Base-by-base conservation (phyloP, 106 monocot species). In the Acorus calamus region DNA sequence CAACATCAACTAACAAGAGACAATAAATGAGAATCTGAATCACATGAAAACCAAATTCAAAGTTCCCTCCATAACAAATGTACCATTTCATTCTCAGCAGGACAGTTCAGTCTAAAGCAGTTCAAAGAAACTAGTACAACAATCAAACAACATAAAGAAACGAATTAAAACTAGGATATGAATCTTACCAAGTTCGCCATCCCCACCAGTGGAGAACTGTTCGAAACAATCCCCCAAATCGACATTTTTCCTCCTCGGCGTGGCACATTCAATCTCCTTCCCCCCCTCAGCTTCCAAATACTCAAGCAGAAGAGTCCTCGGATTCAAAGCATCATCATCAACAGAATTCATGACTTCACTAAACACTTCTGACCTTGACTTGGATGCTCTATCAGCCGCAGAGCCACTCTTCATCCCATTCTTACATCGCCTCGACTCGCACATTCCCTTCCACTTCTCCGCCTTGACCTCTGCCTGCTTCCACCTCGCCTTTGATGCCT, bases 401-500 rank as follows among this genome's bases (percentile, higher is more conserved):
- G 51, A 59, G 53, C 47, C 53, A 6, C 49, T 6, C 10, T 52
- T 10, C 5, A 65, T 52, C 49, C 46, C 55, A 8, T 69, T 58
- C 50, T 67, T 82, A 73, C 72, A 68, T 7, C 69, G 57, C 59
- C 64, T 74, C 9, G 71, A 49, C 55, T 81, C 80, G 54, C 69
- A 76, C 63, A 67, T 54, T 45, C 11, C 66, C 68, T 63, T 79
- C 87, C 82, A 81, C 44, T 72, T 82, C 52, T 88, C 88, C 55
- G 47, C 52, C 59, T 98, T 91, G 6, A 87, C 13, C 80, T 96
- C 87, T 2, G 82, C 80, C 44, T 91, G 90, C 74, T 85, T 85
- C 78, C 76, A 79, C 75, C 68, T 92, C 42, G 85, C 87, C 65
- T 80, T 96, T 1, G 66, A 56, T 41, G 71, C 61, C 76, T 82